Evolutionary conservation across 306 rosid species (phyloP).

Genomic region (Medicago arabica): DNA sequence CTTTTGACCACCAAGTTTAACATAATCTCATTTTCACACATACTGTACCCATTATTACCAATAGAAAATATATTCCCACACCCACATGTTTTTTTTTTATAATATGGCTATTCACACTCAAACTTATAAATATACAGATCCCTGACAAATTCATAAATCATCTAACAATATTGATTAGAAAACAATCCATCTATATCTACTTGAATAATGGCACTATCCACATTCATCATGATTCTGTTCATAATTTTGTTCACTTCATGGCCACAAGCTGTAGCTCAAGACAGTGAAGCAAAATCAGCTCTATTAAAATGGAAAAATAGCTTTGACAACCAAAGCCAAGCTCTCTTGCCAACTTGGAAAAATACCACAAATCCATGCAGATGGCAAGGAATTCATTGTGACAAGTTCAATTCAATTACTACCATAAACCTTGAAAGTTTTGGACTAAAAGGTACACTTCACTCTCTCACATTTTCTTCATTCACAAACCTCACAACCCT

Average conservation of each 20-base stretch:
- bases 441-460: slow-evolving; percentile 36
- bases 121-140: background rate
- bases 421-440: slow-evolving; percentile 22
- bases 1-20: too few species aligned
- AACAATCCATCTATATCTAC: background rate
- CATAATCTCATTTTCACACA: too few species aligned
- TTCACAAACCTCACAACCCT: slow-evolving; percentile 33
- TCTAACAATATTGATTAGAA: background rate
- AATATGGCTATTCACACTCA: too few species aligned
- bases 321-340: slow-evolving; percentile 6
- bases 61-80: too few species aligned
- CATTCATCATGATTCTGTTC: background rate
- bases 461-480: slow-evolving; percentile 29
- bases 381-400: slow-evolving; percentile 38
- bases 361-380: slow-evolving; percentile 25
- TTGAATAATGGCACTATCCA: background rate
- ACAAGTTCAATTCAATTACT: slow-evolving; percentile 23
- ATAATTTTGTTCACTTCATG: background rate
- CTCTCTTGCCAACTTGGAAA: slow-evolving; percentile 31
- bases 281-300: slow-evolving; percentile 22
- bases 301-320: slow-evolving; percentile 35
- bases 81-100: too few species aligned
- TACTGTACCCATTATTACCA: too few species aligned
- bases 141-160: background rate
- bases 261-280: background rate